phyloP scores from a whole-genome alignment of 805 yeast species.

The Suhomyces pyralidae region DNA sequence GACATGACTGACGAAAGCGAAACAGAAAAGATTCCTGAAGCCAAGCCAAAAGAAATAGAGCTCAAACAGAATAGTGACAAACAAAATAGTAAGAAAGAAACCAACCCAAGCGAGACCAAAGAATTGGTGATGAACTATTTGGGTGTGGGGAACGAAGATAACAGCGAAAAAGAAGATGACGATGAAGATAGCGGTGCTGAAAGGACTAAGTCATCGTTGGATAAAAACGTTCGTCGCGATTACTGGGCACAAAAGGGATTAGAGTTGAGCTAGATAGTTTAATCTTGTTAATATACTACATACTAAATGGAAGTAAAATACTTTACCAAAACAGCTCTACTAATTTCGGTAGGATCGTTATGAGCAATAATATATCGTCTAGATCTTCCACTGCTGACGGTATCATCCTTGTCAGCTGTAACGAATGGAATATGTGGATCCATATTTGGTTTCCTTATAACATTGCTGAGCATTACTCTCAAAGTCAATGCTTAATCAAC shows the following conservation, averaged over 20 bases:
- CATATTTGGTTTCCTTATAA: no score
- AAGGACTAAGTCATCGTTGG: conserved; percentile 15
- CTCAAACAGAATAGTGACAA: neutral
- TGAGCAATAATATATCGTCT: neutral
- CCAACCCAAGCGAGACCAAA: conserved; percentile 11
- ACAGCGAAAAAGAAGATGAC: neutral
- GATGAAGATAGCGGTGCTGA: conserved; percentile 4
- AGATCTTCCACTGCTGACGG: neutral
- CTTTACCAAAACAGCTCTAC: neutral
- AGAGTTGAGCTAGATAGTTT: conserved; percentile 18
- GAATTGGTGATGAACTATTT: conserved; percentile 8
- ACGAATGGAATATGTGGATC: no score
- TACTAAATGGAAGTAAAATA: neutral
- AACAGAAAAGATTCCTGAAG: conserved; percentile 13
- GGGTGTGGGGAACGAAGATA: conserved; percentile 7
- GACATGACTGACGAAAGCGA: conserved; percentile 42
- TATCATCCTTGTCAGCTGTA: neutral
- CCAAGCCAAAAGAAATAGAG: neutral
- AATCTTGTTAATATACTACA: neutral
- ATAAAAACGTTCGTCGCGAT: conserved; percentile 35
- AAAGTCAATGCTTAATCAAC: neutral
- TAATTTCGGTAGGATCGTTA: neutral
- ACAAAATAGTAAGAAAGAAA: conserved; percentile 9
- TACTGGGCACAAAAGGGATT: conserved; percentile 44
- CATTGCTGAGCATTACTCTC: neutral